phyloP scores from a whole-genome alignment of 2,329 filamentous ascomycete species.

The Ophiostoma tasmaniense region DNA sequence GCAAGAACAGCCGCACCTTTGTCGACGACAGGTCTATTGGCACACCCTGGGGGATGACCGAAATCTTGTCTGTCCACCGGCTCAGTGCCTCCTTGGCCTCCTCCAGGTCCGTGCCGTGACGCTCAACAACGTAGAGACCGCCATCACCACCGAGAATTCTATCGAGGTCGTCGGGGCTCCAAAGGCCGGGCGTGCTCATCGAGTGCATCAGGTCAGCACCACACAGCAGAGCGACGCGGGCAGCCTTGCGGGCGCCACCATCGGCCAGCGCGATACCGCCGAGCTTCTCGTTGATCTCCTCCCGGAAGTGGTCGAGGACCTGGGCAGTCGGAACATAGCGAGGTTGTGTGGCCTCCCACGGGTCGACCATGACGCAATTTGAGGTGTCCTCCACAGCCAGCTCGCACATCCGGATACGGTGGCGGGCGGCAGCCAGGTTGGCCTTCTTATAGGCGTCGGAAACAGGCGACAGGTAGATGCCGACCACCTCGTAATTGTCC shows the following conservation, averaged over 20 bases:
- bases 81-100: conserved; percentile 76
- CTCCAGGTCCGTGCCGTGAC: conserved; percentile 74
- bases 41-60: conserved; percentile 81
- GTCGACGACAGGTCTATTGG: conserved; percentile 74
- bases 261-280: conserved; percentile 53
- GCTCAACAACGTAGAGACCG: conserved; percentile 79
- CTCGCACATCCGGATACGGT: conserved; percentile 69
- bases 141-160: conserved; percentile 78
- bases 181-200: conserved; percentile 66
- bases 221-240: conserved; percentile 68
- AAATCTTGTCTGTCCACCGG: conserved; percentile 75
- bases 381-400: conserved; percentile 66
- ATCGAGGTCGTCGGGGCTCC: conserved; percentile 76
- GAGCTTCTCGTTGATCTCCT: conserved; percentile 75
- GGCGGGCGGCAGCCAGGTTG: conserved; percentile 48
- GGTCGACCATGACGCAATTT: conserved; percentile 78
- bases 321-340: conserved; percentile 82
- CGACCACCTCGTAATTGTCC: conserved; percentile 66
- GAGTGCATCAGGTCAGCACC: conserved; percentile 73
- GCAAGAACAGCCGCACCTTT: conserved; percentile 72
- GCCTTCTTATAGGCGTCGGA: conserved; percentile 63
- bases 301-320: conserved; percentile 82
- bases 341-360: conserved; percentile 42
- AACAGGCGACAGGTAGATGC: conserved; percentile 72
- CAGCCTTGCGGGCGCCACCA: conserved; percentile 38